phyloP scores from a whole-genome alignment of 768 basidiomycete genomes.

The Sporobolomyces pararoseus region DNA sequence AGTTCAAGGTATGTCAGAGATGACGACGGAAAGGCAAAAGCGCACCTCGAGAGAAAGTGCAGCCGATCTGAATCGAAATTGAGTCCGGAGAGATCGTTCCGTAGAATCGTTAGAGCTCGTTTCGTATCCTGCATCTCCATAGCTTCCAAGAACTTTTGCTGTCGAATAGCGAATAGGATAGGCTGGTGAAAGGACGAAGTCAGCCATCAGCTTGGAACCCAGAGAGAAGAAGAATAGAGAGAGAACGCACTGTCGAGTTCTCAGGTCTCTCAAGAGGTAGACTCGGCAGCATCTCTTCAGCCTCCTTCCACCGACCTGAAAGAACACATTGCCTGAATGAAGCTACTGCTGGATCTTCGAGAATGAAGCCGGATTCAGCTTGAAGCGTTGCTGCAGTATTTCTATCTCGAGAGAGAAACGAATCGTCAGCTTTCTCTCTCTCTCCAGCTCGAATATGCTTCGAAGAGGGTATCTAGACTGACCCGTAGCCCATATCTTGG shows the following conservation, averaged over 20 bases:
- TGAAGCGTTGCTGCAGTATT: constrained; percentile 50
- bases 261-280: constrained; percentile 41
- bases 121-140: constrained; percentile 76
- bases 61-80: constrained; percentile 74
- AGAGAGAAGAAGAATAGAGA: too few relatives aligned
- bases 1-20: background rate
- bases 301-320: constrained; percentile 51
- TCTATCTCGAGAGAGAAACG: constrained; percentile 38
- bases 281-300: constrained; percentile 39
- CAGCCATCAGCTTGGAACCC: too few relatives aligned
- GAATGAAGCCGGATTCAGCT: constrained; percentile 51
- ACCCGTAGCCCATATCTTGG: constrained; percentile 52
- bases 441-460: background rate
- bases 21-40: too few relatives aligned
- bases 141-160: constrained; percentile 93
- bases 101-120: constrained; percentile 74
- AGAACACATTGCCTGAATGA: constrained; percentile 50
- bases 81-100: constrained; percentile 80
- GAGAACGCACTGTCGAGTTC: constrained; percentile 14
- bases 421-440: background rate
- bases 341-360: constrained; percentile 47
- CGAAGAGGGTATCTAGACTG: constrained; percentile 31
- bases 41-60: constrained; percentile 79
- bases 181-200: constrained; percentile 56
- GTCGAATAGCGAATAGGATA: constrained; percentile 71